Evolutionary conservation across 2,329 filamentous ascomycete species (phyloP).

Genomic region (Nigrograna mackinnonii): DNA sequence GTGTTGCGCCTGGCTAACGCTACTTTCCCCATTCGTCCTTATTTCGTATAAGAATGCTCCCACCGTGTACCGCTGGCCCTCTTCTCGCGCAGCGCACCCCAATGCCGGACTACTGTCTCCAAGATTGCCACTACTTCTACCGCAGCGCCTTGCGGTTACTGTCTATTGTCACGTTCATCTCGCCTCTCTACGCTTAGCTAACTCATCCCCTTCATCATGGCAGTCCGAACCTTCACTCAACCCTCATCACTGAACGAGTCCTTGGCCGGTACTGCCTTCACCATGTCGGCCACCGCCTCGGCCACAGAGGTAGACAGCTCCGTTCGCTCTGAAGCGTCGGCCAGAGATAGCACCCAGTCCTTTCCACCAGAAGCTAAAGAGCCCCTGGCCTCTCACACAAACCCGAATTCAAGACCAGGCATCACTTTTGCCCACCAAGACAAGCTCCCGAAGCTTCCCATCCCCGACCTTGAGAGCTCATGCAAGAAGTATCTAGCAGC

Average conservation of each 20-base stretch:
- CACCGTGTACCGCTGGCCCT: conserved; percentile 20
- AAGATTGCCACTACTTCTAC: conserved; percentile 93
- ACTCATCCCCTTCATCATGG: conserved; percentile 59
- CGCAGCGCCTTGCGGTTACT: conserved; percentile 85
- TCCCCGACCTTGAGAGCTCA: conserved; percentile 81
- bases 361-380: conserved; percentile 51
- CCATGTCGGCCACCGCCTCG: conserved; percentile 35
- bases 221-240: conserved; percentile 72
- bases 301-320: conserved; percentile 40
- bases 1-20: conserved; percentile 19
- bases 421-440: conserved; percentile 91
- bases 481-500: conserved; percentile 79
- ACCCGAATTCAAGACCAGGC: conserved; percentile 65
- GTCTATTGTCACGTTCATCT: conserved; percentile 78
- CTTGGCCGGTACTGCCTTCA: conserved; percentile 60
- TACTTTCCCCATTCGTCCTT: conserved; percentile 38
- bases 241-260: conserved; percentile 75
- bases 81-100: conserved; percentile 43
- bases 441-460: conserved; percentile 86
- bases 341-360: conserved; percentile 57
- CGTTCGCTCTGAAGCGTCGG: conserved; percentile 51
- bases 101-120: conserved; percentile 81
- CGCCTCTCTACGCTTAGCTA: conserved; percentile 70
- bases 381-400: conserved; percentile 52
- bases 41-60: conserved; percentile 32